phyloP scores from a whole-genome alignment of 768 basidiomycete genomes.

The Lyophyllum decastes region DNA sequence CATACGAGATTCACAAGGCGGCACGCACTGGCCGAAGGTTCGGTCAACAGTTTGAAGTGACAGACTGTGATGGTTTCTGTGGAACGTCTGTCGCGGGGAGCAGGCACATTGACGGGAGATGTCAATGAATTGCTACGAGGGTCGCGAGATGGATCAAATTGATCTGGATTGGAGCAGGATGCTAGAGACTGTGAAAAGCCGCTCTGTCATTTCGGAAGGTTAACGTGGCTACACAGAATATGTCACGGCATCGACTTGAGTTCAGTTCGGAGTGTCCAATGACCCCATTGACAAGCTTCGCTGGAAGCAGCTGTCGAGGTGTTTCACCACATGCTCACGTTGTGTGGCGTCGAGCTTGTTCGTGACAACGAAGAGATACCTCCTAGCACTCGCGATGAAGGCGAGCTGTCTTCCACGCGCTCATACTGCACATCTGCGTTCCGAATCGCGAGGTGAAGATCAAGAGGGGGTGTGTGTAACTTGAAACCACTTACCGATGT shows the following conservation, averaged over 20 bases:
- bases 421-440: background rate
- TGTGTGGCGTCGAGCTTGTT: background rate
- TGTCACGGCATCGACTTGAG: background rate
- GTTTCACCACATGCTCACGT: background rate
- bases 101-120: background rate
- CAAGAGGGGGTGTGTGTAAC: background rate
- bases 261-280: too few relatives aligned
- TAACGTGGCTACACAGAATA: background rate
- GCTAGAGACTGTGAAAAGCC: background rate
- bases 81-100: background rate
- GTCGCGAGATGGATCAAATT: background rate
- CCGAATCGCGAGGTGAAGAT: background rate
- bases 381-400: background rate
- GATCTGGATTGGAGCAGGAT: background rate
- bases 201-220: background rate
- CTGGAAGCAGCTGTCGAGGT: too few relatives aligned
- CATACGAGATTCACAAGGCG: background rate
- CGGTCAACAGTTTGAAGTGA: background rate
- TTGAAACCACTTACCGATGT: background rate
- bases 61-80: slow-evolving; percentile 7
- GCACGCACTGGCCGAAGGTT: background rate
- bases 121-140: background rate
- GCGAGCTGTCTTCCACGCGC: background rate
- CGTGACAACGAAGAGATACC: background rate
- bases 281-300: too few relatives aligned